Evolutionary conservation across 31 red algal genomes (phyloP).

Genomic region (Bonnemaisonia californica): DNA sequence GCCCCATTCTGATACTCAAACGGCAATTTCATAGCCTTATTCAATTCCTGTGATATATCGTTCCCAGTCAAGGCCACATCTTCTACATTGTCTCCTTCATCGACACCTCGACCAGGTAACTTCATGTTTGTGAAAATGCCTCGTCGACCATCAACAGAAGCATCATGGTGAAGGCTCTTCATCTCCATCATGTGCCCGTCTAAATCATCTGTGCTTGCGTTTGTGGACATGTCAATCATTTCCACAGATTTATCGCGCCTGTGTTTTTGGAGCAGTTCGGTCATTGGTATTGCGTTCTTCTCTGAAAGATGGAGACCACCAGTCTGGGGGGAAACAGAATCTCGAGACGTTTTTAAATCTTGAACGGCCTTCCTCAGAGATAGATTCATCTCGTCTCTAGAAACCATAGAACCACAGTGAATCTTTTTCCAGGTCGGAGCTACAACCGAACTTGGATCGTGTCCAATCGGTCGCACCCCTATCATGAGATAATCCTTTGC

Average conservation of each 20-base stretch:
- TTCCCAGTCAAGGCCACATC: neutral
- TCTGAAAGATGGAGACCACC: neutral
- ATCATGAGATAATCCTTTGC: constrained; percentile 78
- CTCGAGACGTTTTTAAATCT: constrained; percentile 24
- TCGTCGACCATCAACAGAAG: constrained; percentile 63
- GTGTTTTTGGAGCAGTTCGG: constrained; percentile 18
- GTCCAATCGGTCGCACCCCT: constrained; percentile 63
- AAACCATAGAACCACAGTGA: constrained; percentile 66
- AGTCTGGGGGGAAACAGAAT: constrained; percentile 1
- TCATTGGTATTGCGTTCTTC: constrained; percentile 8
- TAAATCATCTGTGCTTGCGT: constrained; percentile 1
- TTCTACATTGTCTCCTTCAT: neutral
- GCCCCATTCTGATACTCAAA: constrained; percentile 1
- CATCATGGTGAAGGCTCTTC: constrained; percentile 77
- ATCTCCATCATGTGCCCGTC: constrained; percentile 54
- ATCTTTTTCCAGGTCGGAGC: constrained; percentile 74
- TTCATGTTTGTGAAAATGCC: constrained; percentile 76
- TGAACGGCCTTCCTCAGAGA: constrained; percentile 63
- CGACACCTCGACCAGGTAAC: constrained; percentile 46
- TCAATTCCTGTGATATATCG: constrained; percentile 14
- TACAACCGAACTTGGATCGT: constrained; percentile 12
- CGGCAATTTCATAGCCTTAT: neutral
- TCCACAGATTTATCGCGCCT: constrained; percentile 52
- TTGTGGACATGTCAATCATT: constrained; percentile 60
- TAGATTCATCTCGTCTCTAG: constrained; percentile 64